A percentile compares a stretch with the other conserved stretches of the same genome.
Evolutionary conservation across 2,329 filamentous ascomycete genomes (phyloP).

Genomic region (Calonectria hongkongensis): DNA sequence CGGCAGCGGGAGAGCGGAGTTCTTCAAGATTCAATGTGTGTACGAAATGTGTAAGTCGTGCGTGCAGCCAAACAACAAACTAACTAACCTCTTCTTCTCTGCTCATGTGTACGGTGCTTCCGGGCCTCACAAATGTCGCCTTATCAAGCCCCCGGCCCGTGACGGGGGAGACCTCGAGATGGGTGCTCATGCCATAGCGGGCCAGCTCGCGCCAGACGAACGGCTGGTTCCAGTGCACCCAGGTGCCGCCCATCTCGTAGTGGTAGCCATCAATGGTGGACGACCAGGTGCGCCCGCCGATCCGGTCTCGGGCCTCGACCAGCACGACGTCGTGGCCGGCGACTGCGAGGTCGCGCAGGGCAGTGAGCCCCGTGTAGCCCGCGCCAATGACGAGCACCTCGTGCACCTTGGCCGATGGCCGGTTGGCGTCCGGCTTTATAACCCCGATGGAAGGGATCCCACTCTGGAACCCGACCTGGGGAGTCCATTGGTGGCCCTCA

Average conservation of each 20-base stretch:
- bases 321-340: slow-evolving; percentile 37
- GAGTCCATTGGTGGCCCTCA: slow-evolving; percentile 41
- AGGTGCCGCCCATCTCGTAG: slow-evolving; percentile 39
- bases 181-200: slow-evolving; percentile 38
- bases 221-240: slow-evolving; percentile 43
- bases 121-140: slow-evolving; percentile 36
- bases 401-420: slow-evolving; percentile 30
- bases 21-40: background rate
- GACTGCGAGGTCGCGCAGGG: slow-evolving; percentile 33
- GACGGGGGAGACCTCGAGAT: slow-evolving; percentile 38
- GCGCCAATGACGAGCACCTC: slow-evolving; percentile 42
- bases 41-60: background rate
- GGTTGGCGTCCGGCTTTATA: slow-evolving; percentile 33
- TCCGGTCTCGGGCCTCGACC: slow-evolving; percentile 35
- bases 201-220: slow-evolving; percentile 43
- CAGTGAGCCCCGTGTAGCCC: slow-evolving; percentile 40
- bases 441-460: slow-evolving; percentile 39
- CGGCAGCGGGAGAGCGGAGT: background rate
- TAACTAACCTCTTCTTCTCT: slow-evolving; percentile 38
- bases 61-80: background rate
- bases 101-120: slow-evolving; percentile 28
- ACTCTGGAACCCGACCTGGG: slow-evolving; percentile 28
- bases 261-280: slow-evolving; percentile 37
- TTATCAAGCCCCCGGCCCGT: slow-evolving; percentile 37
- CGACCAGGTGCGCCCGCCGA: slow-evolving; percentile 36